Conservation (phyloP, 192 early-diverging fungal species). For the Coemansia sp. region DNA sequence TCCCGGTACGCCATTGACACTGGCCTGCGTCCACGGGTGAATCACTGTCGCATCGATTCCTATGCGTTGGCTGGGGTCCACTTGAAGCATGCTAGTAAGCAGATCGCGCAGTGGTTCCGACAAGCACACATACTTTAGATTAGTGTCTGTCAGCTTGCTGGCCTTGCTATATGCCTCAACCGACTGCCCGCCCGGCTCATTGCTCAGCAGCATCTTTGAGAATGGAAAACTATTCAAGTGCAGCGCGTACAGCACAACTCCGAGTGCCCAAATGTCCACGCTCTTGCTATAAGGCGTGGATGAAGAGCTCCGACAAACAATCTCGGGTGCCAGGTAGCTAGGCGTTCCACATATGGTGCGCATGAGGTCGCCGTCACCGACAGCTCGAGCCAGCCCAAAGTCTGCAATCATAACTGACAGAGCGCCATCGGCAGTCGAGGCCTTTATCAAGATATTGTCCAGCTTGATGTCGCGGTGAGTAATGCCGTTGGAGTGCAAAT, state of each 20-base stretch:
- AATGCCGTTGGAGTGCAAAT: constrained; percentile 82
- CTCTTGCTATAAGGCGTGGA: constrained; percentile 43
- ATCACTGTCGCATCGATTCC: constrained; percentile 33
- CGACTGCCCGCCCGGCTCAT: constrained; percentile 15
- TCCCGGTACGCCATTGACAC: constrained; percentile 31
- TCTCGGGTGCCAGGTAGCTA: constrained; percentile 60
- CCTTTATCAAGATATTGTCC: constrained; percentile 65
- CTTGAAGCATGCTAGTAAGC: constrained; percentile 35
- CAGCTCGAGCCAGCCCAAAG: constrained; percentile 64
- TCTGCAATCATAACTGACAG: constrained; percentile 60
- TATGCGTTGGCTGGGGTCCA: constrained; percentile 27
- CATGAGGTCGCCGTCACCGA: constrained; percentile 51
- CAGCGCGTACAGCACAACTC: constrained; percentile 50
- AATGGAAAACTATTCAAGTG: constrained; percentile 52
- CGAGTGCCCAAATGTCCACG: constrained; percentile 57
- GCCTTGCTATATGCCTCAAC: constrained; percentile 31
- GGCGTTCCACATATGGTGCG: constrained; percentile 62
- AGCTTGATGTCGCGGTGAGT: constrained; percentile 96
- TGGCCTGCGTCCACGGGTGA: constrained; percentile 49
- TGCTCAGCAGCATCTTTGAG: constrained; percentile 24
- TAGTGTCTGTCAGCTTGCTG: constrained; percentile 21
- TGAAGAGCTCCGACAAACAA: constrained; percentile 43
- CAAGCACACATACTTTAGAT: constrained; percentile 22
- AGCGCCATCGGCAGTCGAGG: constrained; percentile 10
- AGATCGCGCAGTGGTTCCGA: constrained; percentile 30